These are phyloP conservation scores for Botrytis deweyae DNA, from an alignment of 2,329 filamentous ascomycete genomes.

Conservation along the genomic window DNA sequence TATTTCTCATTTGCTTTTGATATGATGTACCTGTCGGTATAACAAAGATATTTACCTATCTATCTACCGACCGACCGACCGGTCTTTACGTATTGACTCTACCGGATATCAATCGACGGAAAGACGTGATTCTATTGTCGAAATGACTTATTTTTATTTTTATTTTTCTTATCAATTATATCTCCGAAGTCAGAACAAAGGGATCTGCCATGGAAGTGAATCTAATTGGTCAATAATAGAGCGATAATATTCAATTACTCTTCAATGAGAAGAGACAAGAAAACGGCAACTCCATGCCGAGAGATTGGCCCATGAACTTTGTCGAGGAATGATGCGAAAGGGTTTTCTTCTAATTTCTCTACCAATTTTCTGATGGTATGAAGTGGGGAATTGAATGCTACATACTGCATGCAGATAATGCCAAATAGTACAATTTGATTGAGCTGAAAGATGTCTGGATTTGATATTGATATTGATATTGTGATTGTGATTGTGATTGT, in stretches of 20 bases:
- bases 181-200: not conserved
- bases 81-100: not conserved
- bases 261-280: constrained; percentile 2
- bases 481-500: no score
- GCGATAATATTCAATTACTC: not conserved
- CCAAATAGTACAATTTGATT: not conserved
- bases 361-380: no score
- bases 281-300: constrained; percentile 2
- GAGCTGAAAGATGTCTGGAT: not conserved
- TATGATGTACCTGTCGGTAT: no score
- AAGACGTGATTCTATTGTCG: not conserved
- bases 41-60: not conserved
- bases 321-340: not conserved
- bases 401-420: not conserved
- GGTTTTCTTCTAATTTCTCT: not conserved
- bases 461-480: not conserved
- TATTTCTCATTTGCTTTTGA: no score
- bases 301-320: not conserved
- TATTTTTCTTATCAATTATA: not conserved
- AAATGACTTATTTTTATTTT: not conserved
- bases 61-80: no score
- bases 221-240: not conserved
- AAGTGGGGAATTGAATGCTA: not conserved
- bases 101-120: not conserved
- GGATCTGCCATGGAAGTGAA: not conserved